Conservation (phyloP, 2,329 filamentous ascomycete genomes). For the Colletotrichum musicola region DNA sequence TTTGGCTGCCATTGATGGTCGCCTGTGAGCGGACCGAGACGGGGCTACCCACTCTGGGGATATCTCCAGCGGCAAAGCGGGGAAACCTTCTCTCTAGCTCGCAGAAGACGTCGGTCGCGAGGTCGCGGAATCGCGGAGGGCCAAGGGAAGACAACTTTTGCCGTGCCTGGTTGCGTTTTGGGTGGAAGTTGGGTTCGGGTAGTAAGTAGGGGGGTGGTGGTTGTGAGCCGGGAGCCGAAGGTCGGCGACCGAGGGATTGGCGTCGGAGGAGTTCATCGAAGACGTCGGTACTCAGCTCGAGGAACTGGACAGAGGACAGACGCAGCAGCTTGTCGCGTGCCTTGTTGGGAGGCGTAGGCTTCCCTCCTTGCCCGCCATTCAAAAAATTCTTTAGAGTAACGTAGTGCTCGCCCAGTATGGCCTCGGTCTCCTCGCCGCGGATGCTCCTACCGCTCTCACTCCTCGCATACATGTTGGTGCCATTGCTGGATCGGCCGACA, state of each 20-base stretch:
- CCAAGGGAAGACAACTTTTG: conserved; percentile 94
- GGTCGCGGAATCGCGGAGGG: conserved; percentile 86
- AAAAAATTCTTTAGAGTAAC: conserved; percentile 82
- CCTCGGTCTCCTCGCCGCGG: conserved; percentile 71
- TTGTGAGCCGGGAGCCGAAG: conserved; percentile 64
- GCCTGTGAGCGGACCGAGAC: conserved; percentile 72
- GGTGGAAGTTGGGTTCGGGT: conserved; percentile 92
- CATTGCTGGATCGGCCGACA: conserved; percentile 86
- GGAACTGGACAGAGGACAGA: conserved; percentile 92
- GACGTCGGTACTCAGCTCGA: conserved; percentile 97
- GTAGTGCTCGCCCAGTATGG: conserved; percentile 83
- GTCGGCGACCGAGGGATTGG: conserved; percentile 74
- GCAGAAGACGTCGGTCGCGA: conserved; percentile 96
- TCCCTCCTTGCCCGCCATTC: conserved; percentile 80
- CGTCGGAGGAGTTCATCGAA: conserved; percentile 93
- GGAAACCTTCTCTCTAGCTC: conserved; percentile 94
- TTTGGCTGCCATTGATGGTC: conserved; percentile 68
- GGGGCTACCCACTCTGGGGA: conserved; percentile 77
- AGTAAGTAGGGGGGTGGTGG: conserved; percentile 79
- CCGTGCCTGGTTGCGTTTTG: conserved; percentile 96
- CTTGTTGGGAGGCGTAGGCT: conserved; percentile 82
- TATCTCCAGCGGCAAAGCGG: conserved; percentile 77
- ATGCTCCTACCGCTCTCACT: conserved; percentile 74
- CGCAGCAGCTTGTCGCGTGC: conserved; percentile 94
- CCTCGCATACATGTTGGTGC: conserved; percentile 76